Evolutionary conservation across 768 basidiomycete genomes (phyloP), one percentile per base, ranked within the genome.

Genomic region (Boletus bicolor): DNA sequence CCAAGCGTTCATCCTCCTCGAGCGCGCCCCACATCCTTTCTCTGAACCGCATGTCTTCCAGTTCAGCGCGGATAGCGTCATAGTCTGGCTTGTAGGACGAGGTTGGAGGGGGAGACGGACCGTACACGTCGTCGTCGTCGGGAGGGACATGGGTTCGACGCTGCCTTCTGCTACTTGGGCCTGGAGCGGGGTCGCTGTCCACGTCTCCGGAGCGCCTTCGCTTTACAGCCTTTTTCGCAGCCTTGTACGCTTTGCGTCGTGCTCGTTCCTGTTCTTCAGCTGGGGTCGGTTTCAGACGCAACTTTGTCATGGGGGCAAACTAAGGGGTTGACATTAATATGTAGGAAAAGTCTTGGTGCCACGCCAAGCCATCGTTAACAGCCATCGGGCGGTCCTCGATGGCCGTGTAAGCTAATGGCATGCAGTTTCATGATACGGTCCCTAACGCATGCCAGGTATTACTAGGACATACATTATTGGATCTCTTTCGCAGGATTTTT

Each of bases 21-120:
- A 88, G 74, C 10, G 87, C 88, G 44, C 79, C 82, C 61, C 82
- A 82, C 76, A 93, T 77, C 73, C 85, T 92, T 61, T 88, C 85
- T 42, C 81, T 76, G 68, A 91, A 94, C 30, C 73, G 73, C 54
- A 76, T 69, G 48, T 91, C 87, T 57, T 91, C 89, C 32, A 82
- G 58, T 55, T 84, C 80, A 0, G 79, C 79, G 26, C 69, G 72
- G 9, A 83, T 73, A 36, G 75, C 63, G 21, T 84, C 84, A 58
- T 77, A 75, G 66, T 80, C 79, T 34, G 61, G 68, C 51, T 75
- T 74, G 60, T 66, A 64, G 7, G 69, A 52, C 5, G 64, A 62
- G 12, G 58, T 39, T 1, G 69, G 62, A 9, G 61, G 58, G 1
- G 66, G 61, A 11, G 71, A 64, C 3, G 67, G 21, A 24, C 21